Conservation (phyloP, 805 yeast species). For the Candida gorgasii region DNA sequence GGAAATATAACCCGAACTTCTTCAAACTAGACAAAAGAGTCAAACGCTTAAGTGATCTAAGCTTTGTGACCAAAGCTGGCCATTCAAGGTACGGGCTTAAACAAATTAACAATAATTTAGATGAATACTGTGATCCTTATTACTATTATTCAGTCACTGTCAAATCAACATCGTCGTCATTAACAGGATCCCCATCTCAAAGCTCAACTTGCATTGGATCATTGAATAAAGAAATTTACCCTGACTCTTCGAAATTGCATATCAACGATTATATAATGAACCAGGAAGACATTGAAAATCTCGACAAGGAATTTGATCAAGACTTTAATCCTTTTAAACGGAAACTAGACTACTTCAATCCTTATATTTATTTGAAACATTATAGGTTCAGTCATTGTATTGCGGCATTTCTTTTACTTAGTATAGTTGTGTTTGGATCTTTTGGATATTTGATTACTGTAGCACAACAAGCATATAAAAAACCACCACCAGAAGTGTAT, state of each 20-base stretch:
- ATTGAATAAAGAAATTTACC: constrained; percentile 1
- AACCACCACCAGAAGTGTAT: constrained; percentile 16
- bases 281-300: constrained; percentile 11
- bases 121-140: constrained; percentile 15
- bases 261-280: constrained; percentile 12
- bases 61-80: constrained; percentile 14
- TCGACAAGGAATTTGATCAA: constrained; percentile 14
- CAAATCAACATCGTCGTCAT: not conserved
- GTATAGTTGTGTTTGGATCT: constrained; percentile 15
- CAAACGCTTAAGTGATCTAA: constrained; percentile 10
- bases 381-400: constrained; percentile 12
- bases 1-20: constrained; percentile 17
- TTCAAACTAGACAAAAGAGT: constrained; percentile 13
- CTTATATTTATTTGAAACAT: constrained; percentile 10
- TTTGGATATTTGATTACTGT: constrained; percentile 15
- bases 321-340: constrained; percentile 13
- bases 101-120: no score
- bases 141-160: constrained; percentile 14
- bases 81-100: constrained; percentile 17
- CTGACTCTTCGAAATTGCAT: constrained; percentile 1
- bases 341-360: constrained; percentile 15
- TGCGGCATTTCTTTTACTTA: constrained; percentile 13
- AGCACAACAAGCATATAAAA: constrained; percentile 7
- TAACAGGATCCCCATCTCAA: not conserved
- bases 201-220: not conserved